Evolutionary conservation across 345 rosid species (phyloP).

Genomic region (Turnera subulata): DNA sequence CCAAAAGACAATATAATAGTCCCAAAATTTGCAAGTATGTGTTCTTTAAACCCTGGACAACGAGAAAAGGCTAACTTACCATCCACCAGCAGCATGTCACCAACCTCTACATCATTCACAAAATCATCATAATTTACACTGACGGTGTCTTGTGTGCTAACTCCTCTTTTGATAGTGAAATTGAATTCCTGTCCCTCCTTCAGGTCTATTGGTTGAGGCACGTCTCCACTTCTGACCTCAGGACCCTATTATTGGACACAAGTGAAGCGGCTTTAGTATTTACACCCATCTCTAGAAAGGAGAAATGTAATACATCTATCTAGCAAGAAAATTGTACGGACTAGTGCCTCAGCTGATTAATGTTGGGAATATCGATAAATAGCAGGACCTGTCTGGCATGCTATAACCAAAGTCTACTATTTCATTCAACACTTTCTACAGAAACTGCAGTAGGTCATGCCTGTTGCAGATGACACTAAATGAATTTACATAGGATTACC

Average conservation of each 20-base stretch:
- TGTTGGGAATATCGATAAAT: too few relatives aligned
- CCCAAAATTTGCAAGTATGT: too few relatives aligned
- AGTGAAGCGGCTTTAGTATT: background rate
- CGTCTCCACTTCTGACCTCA: slow-evolving; percentile 98
- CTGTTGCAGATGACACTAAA: too few relatives aligned
- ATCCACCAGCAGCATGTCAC: slow-evolving; percentile 83
- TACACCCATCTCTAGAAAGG: background rate
- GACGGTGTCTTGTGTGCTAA: slow-evolving; percentile 67
- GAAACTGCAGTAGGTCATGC: too few relatives aligned
- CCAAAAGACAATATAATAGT: too few relatives aligned
- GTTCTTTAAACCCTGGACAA: too few relatives aligned
- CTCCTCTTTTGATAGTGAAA: slow-evolving; percentile 80
- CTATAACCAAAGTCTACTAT: too few relatives aligned
- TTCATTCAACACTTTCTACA: too few relatives aligned
- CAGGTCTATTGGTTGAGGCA: slow-evolving; percentile 71
- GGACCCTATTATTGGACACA: slow-evolving; percentile 58
- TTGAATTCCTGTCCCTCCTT: slow-evolving; percentile 87
- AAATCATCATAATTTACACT: slow-evolving; percentile 95
- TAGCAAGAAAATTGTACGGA: slow-evolving; percentile 1
- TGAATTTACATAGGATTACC: too few relatives aligned
- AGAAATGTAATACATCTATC: background rate
- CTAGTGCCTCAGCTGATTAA: too few relatives aligned
- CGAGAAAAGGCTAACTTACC: slow-evolving; percentile 42
- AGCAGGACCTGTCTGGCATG: background rate
- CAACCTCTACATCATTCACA: slow-evolving; percentile 80